phyloP scores from a whole-genome alignment of 2,329 filamentous ascomycete species.

The Cordyceps javanica region DNA sequence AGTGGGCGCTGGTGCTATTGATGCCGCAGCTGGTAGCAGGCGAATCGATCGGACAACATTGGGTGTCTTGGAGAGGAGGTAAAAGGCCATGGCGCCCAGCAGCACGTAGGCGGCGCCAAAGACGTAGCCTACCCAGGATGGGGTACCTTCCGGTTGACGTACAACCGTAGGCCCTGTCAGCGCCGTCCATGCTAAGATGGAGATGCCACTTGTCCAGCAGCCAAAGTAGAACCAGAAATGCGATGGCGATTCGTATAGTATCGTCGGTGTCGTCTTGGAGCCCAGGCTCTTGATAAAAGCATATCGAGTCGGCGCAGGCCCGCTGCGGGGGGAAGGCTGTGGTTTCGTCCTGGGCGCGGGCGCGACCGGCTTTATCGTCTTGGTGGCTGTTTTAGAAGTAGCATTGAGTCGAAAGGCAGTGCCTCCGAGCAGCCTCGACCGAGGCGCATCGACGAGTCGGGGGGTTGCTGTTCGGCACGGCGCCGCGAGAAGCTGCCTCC shows the following conservation, averaged over 20 bases:
- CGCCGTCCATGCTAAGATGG: conserved; percentile 29
- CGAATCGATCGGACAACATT: conserved; percentile 54
- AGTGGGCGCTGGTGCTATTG: background rate
- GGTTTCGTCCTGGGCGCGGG: background rate
- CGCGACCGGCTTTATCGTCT: background rate
- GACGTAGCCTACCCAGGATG: conserved; percentile 50
- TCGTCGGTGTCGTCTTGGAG: conserved; percentile 46
- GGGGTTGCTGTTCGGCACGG: background rate
- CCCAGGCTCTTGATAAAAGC: conserved; percentile 51
- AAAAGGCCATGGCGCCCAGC: conserved; percentile 54
- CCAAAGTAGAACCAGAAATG: conserved; percentile 57
- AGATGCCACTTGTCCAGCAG: conserved; percentile 49
- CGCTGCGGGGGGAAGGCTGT: conserved; percentile 2
- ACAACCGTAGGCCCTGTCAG: conserved; percentile 28
- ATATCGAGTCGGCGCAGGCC: conserved; percentile 26
- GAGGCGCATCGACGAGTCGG: conserved; percentile 2
- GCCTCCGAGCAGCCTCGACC: conserved; percentile 1
- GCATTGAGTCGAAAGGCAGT: background rate
- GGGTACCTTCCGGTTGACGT: conserved; percentile 40
- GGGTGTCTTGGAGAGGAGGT: conserved; percentile 51
- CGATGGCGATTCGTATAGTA: conserved; percentile 59
- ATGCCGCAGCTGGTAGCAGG: conserved; percentile 37
- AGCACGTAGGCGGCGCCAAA: conserved; percentile 53
- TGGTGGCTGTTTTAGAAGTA: background rate
- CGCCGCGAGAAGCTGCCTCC: conserved; percentile 3